Base-by-base conservation (phyloP, 1,284 basidiomycete species). In the Puccinia novopanici region DNA sequence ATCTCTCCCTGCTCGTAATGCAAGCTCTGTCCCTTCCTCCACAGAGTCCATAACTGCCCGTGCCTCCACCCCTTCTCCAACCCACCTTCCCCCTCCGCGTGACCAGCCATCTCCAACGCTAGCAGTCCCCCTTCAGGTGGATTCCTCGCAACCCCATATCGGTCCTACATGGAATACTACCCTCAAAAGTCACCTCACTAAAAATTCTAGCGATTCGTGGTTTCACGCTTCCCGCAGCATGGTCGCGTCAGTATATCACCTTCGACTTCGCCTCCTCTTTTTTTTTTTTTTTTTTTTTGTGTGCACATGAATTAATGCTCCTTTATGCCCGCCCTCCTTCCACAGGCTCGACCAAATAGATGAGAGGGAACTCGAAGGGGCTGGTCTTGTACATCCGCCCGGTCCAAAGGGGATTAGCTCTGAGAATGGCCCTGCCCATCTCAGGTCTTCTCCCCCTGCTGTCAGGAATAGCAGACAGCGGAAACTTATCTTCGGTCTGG, bases 341-440 rank as follows among this genome's bases (percentile, higher is more conserved):
- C 17, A 17, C 48, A 70, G 75, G 65, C 65, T 78, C 52, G 45
- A 70, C 12, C 54, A 70, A 30, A 34, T 45, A 17, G 75, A 78
- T 15, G 52, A 68, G 40, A 42, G 42, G 22, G 75, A 78, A 19
- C 30, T 48, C 24, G 75, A 78, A 45, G 75, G 75, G 10, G 27
- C 42, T 8, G 75, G 75, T 0, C 75, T 65, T 19, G 61, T 70
- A 6, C 50, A 45, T 52, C 65, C 75, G 30, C 45, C 75, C 30
- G 50, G 37, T 70, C n/a, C 67, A 5, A 68, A 45, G 13, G 19
- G 42, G 10, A 17, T 52, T 45, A 37, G 19, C 50, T 30, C 75
- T 30, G 0, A 67, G 59, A 34, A 76, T 45, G 27, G 34, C 13
- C 30, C 19, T 22, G 5, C 59, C 40, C 34, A 50, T 54, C 34